Evolutionary conservation across 805 yeast species (phyloP).

Genomic region (Yarrowia hollandica): DNA sequence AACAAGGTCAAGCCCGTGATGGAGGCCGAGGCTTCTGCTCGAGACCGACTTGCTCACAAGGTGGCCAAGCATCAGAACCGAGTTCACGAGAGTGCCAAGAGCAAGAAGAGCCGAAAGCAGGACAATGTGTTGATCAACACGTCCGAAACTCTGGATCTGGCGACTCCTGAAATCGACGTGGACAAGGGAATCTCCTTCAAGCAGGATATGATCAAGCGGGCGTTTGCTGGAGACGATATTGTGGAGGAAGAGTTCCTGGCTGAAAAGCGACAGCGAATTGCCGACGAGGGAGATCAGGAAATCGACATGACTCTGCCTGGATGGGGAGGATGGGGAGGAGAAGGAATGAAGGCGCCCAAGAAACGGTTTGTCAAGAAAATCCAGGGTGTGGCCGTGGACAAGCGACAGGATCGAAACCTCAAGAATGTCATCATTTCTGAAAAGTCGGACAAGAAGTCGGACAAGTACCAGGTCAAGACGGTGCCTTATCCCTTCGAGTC

Average conservation of each 20-base stretch:
- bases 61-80: slow-evolving; percentile 45
- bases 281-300: slow-evolving; percentile 83
- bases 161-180: slow-evolving; percentile 48
- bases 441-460: slow-evolving; percentile 74
- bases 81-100: slow-evolving; percentile 39
- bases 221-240: slow-evolving; percentile 97
- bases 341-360: slow-evolving; percentile 48
- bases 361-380: slow-evolving; percentile 66
- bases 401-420: slow-evolving; percentile 74
- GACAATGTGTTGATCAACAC: slow-evolving; percentile 38
- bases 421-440: slow-evolving; percentile 89
- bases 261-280: slow-evolving; percentile 67
- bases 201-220: slow-evolving; percentile 83
- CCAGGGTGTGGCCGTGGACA: slow-evolving; percentile 70
- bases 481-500: slow-evolving; percentile 95
- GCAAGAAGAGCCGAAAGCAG: slow-evolving; percentile 34
- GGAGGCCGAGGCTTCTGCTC: slow-evolving; percentile 45
- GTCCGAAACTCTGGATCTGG: slow-evolving; percentile 53
- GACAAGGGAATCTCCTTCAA: slow-evolving; percentile 55
- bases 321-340: slow-evolving; percentile 98
- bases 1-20: slow-evolving; percentile 49
- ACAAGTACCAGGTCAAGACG: slow-evolving; percentile 81
- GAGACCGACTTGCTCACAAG: slow-evolving; percentile 27
- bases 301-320: slow-evolving; percentile 89
- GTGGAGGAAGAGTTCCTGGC: slow-evolving; percentile 66